phyloP scores from a whole-genome alignment of 371 early-diverging fungal genomes.

The Apophysomyces variabilis region DNA sequence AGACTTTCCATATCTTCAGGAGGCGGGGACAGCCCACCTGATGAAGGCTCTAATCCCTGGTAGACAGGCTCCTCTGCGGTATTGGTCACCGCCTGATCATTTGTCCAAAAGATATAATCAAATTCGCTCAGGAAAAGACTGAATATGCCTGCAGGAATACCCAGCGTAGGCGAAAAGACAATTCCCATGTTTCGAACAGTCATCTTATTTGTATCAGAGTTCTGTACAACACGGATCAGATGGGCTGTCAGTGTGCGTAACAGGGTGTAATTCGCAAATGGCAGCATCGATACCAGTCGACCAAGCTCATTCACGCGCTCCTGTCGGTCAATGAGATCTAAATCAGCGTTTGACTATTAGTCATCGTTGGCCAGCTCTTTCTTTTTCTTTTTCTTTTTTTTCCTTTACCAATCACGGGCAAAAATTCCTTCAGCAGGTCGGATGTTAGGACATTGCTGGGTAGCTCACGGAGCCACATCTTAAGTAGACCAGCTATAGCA shows the following conservation, averaged over 20 bases:
- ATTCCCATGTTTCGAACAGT: constrained; percentile 71
- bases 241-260: constrained; percentile 64
- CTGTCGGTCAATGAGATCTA: constrained; percentile 60
- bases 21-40: neutral
- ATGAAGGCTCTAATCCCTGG: neutral
- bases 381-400: neutral
- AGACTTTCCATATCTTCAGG: neutral
- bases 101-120: constrained; percentile 53
- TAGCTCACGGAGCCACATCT: constrained; percentile 90
- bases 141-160: constrained; percentile 68
- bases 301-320: constrained; percentile 58
- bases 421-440: constrained; percentile 78
- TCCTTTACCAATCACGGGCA: constrained; percentile 68
- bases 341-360: neutral
- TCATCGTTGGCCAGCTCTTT: neutral
- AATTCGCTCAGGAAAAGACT: constrained; percentile 67
- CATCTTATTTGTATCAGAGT: constrained; percentile 68
- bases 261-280: constrained; percentile 61
- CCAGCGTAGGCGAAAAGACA: constrained; percentile 73
- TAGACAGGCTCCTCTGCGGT: neutral
- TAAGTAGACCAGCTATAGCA: constrained; percentile 90
- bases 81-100: constrained; percentile 7
- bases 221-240: constrained; percentile 60
- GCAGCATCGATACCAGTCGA: constrained; percentile 55
- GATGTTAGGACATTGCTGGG: constrained; percentile 86